Evolutionary conservation across 2,329 filamentous ascomycete genomes (phyloP).

Genomic region (Ustilaginoidea virens): DNA sequence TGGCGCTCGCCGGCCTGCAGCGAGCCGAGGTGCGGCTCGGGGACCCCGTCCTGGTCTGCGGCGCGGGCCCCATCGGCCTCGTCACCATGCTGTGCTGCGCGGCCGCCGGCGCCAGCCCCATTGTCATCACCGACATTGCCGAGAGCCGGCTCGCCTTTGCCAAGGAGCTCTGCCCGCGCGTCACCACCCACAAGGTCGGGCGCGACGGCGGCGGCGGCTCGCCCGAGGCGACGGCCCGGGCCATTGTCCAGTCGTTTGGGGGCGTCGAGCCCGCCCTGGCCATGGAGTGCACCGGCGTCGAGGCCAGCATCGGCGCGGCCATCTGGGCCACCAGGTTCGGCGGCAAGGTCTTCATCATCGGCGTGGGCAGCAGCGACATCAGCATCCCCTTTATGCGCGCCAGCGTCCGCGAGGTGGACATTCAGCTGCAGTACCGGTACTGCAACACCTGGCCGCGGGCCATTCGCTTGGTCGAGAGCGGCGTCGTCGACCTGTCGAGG

Average conservation of each 20-base stretch:
- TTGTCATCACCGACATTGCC: slow-evolving; percentile 92
- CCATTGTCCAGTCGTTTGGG: slow-evolving; percentile 52
- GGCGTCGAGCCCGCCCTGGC: slow-evolving; percentile 68
- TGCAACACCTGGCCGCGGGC: slow-evolving; percentile 91
- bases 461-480: slow-evolving; percentile 73
- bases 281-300: slow-evolving; percentile 89
- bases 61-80: slow-evolving; percentile 85
- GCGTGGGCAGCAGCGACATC: slow-evolving; percentile 90
- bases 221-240: slow-evolving; percentile 57
- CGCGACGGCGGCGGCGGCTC: slow-evolving; percentile 46
- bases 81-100: slow-evolving; percentile 73
- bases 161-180: slow-evolving; percentile 64
- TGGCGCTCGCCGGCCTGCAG: slow-evolving; percentile 78
- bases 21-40: slow-evolving; percentile 67
- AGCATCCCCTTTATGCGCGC: slow-evolving; percentile 90
- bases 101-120: slow-evolving; percentile 76
- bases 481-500: slow-evolving; percentile 64
- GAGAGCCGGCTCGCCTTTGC: slow-evolving; percentile 74
- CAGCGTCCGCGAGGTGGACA: slow-evolving; percentile 79
- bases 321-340: slow-evolving; percentile 90
- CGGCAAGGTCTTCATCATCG: slow-evolving; percentile 93
- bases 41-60: slow-evolving; percentile 78
- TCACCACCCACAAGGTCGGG: slow-evolving; percentile 67
- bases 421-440: slow-evolving; percentile 96
- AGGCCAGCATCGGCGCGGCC: slow-evolving; percentile 71